Base-by-base conservation (phyloP, 192 early-diverging fungal genomes). In the Gaertneriomyces semiglobifer region DNA sequence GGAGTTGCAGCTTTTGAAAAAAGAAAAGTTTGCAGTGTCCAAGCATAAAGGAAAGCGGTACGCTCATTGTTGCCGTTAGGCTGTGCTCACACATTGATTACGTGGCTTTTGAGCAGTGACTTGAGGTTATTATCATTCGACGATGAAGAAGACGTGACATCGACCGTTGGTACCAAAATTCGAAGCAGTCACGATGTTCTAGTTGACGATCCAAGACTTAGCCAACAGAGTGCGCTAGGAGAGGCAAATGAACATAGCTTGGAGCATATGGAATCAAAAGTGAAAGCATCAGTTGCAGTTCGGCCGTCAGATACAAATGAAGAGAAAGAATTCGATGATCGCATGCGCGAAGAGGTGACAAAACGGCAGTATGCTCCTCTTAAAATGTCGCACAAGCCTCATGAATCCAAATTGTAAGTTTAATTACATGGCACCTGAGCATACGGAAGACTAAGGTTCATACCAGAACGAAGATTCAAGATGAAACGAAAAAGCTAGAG, bases 91-190 rank as follows among this genome's bases (percentile, higher is more conserved):
- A 61, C 25, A 20, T 4, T 72, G 25, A 66, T 16, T 65, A 56
- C 7, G 20, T 3, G 16, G 9, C 4, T 16, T 54, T 62, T 19
- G 14, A 43, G n/a, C 74, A 92, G 90, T 52, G 86, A 87, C 41
- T 70, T 89, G 53, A 85, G 76, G 44, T 78, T 97, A 46, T 78
- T 97, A 39, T 97, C 94, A 6, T 97, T 97, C 88, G 95, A 86
- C 0, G 90, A 92, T 53, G 93, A 93, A 38, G 89, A 84, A 9
- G 78, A 81, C 6, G 90, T 89, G 42, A 56, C 58, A 48, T 38
- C 58, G 39, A 42, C 20, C 16, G 18, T 46, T 41, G 10, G 72
- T 74, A 18, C 63, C 9, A 79, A 76, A 44, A 88, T 88, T 55
- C 86, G 83, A 60, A 94, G 92, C 59, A 91, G 86, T 53, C 88